A percentile compares a stretch with the other conserved stretches of the same genome.
These are phyloP conservation scores for Tritrichomonas foetus DNA, from an alignment of 208 protist genomes.

Conservation along the genomic window DNA sequence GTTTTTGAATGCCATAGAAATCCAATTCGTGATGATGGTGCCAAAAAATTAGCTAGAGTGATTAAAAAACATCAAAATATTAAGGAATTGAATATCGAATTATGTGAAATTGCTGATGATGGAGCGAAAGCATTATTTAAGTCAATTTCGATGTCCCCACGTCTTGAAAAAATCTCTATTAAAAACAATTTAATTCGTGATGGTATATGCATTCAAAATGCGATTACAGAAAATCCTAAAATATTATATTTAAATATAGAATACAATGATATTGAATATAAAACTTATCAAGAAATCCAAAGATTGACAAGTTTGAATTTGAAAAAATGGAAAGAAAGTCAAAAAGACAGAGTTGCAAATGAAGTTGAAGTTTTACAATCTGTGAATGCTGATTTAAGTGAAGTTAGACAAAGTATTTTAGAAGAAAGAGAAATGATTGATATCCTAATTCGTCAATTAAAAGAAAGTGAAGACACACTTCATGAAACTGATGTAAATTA, in stretches of 20 bases:
- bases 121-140: neutral
- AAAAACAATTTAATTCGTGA: constrained; percentile 18
- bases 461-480: neutral
- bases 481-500: neutral
- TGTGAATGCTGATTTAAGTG: neutral
- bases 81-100: neutral
- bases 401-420: neutral
- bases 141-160: neutral
- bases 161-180: neutral
- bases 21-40: neutral
- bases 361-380: neutral
- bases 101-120: neutral
- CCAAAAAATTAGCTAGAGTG: neutral
- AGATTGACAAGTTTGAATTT: neutral
- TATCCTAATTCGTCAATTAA: neutral
- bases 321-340: neutral
- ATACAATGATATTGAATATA: constrained; percentile 26
- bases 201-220: neutral
- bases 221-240: neutral
- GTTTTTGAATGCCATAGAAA: neutral
- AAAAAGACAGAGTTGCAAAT: neutral
- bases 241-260: neutral
- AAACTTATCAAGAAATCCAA: neutral
- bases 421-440: neutral
- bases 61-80: neutral